These are phyloP conservation scores for Trichoderma gamsii DNA, from an alignment of 495 filamentous ascomycete species.

Conservation along the genomic window DNA sequence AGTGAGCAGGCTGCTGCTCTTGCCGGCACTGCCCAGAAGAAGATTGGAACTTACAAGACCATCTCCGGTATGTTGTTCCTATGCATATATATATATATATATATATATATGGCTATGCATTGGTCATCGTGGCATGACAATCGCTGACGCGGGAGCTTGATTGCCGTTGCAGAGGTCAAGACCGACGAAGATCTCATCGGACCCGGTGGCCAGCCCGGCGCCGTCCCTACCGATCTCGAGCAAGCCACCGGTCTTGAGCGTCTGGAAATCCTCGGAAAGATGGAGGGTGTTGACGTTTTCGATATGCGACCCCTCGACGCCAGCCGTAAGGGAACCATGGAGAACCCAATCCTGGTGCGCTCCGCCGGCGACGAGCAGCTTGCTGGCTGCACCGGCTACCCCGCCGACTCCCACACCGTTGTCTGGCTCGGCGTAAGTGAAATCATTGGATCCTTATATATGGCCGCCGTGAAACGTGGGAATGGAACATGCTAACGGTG, in stretches of 20 bases:
- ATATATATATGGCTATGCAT: neutral
- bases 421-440: constrained; percentile 79
- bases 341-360: constrained; percentile 83
- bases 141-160: constrained; percentile 8
- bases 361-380: constrained; percentile 94
- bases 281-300: constrained; percentile 96
- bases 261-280: constrained; percentile 97
- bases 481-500: constrained; percentile 16
- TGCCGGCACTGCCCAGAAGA: constrained; percentile 22
- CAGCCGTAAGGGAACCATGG: constrained; percentile 79
- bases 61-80: constrained; percentile 27
- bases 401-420: constrained; percentile 83
- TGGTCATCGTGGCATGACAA: constrained; percentile 20
- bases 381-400: constrained; percentile 89
- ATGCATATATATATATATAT: neutral
- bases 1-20: constrained; percentile 15
- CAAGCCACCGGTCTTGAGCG: constrained; percentile 96
- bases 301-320: constrained; percentile 96
- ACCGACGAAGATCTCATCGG: constrained; percentile 71
- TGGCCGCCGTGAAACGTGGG: neutral
- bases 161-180: constrained; percentile 63
- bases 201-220: constrained; percentile 74
- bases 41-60: constrained; percentile 30
- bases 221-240: constrained; percentile 85
- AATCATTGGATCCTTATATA: neutral